These are phyloP conservation scores for Flaveria ramosissima DNA, from an alignment of 129 eudicot species.

Conservation along the genomic window DNA sequence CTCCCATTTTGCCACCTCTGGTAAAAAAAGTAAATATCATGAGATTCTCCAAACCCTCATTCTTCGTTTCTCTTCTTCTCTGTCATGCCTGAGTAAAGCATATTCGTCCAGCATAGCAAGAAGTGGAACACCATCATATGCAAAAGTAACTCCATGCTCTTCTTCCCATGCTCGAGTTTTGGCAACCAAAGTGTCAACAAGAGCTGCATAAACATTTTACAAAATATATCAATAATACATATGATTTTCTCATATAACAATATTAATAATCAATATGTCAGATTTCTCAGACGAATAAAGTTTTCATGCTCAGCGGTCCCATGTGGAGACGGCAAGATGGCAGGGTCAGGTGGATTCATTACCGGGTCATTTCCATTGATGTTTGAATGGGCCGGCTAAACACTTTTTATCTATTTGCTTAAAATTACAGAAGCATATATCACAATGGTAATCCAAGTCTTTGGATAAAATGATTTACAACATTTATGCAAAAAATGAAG, in stretches of 20 bases:
- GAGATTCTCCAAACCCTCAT: constrained; percentile 60
- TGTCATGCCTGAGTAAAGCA: constrained; percentile 82
- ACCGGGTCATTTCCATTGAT: neutral
- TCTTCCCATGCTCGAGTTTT: constrained; percentile 96
- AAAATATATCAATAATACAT: neutral
- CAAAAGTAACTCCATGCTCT: constrained; percentile 72
- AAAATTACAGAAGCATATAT: neutral
- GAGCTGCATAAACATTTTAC: constrained; percentile 52
- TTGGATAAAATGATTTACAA: neutral
- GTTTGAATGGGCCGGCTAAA: neutral
- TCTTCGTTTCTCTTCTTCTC: constrained; percentile 98
- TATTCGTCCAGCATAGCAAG: constrained; percentile 98
- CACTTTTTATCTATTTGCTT: neutral
- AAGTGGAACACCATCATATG: constrained; percentile 95
- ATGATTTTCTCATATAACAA: neutral
- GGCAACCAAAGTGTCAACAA: constrained; percentile 81
- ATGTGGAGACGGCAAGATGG: neutral
- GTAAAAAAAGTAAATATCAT: neutral
- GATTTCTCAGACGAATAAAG: neutral
- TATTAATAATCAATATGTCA: neutral
- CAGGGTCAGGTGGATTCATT: neutral
- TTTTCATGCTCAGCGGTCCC: neutral
- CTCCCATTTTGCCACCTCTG: constrained; percentile 6
- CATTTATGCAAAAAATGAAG: neutral
- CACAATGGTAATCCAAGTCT: neutral